Evolutionary conservation across 192 early-diverging fungal genomes (phyloP).

Genomic region (Dimargaris xerosporica): DNA sequence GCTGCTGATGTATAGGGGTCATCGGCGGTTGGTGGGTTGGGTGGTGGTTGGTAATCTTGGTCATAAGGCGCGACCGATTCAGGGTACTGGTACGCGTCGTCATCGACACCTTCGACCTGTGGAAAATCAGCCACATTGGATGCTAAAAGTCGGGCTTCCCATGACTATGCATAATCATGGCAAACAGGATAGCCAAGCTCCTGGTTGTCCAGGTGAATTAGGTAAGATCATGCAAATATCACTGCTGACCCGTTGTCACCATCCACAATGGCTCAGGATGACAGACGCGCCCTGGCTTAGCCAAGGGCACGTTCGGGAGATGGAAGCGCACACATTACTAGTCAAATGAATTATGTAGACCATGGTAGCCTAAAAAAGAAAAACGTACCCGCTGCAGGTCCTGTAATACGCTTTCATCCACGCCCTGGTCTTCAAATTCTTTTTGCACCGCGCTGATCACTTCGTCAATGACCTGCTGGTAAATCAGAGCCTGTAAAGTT

Average conservation of each 20-base stretch:
- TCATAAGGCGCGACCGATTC: neutral
- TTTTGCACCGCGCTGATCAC: slow-evolving; percentile 73
- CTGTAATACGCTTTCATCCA: slow-evolving; percentile 69
- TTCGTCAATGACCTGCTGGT: slow-evolving; percentile 83
- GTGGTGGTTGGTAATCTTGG: slow-evolving; percentile 13
- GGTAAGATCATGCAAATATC: no score
- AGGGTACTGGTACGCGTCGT: slow-evolving; percentile 12
- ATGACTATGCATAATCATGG: neutral
- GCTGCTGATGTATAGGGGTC: slow-evolving; percentile 5
- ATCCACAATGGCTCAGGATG: no score
- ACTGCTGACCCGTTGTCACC: no score
- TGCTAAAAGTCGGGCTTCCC: slow-evolving; percentile 45
- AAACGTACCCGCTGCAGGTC: slow-evolving; percentile 50
- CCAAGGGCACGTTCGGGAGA: no score
- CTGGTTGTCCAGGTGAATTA: no score
- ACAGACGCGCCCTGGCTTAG: no score
- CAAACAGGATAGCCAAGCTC: no score
- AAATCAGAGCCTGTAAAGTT: slow-evolving; percentile 27
- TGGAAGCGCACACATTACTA: no score
- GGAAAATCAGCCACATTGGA: slow-evolving; percentile 29
- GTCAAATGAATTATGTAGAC: no score
- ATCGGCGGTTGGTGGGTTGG: neutral
- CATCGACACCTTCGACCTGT: slow-evolving; percentile 9
- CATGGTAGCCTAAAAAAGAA: no score
- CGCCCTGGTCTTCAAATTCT: slow-evolving; percentile 81